Conservation (phyloP, 202 grass and related monocot species). For the Elaeis oleifera region DNA sequence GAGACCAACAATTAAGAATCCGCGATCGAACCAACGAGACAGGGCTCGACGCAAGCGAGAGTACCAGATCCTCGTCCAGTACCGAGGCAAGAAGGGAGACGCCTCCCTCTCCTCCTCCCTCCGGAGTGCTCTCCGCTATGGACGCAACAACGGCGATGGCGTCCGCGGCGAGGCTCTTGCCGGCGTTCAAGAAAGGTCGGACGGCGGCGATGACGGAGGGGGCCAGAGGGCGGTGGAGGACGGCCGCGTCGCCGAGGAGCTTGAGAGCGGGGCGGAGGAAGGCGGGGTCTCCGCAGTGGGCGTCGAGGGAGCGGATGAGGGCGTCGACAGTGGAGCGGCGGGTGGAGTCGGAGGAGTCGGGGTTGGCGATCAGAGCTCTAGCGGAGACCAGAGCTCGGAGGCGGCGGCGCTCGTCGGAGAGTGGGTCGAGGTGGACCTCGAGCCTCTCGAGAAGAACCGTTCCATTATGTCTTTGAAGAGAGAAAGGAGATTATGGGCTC, state of each 20-base stretch:
- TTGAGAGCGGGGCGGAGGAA: conserved; percentile 18
- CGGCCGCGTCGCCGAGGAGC: conserved; percentile 6
- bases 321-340: conserved; percentile 14
- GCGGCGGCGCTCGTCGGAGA: neutral
- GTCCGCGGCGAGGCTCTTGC: conserved; percentile 15
- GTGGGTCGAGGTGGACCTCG: neutral
- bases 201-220: conserved; percentile 15
- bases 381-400: neutral
- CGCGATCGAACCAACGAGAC: conserved; percentile 26
- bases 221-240: conserved; percentile 5
- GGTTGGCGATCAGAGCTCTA: conserved; percentile 2
- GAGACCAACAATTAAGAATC: conserved; percentile 25
- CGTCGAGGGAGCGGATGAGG: neutral
- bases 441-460: no score
- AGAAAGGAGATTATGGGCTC: no score
- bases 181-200: conserved; percentile 18
- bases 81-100: conserved; percentile 17
- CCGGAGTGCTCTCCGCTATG: conserved; percentile 4
- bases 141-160: conserved; percentile 21
- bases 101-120: conserved; percentile 1
- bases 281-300: conserved; percentile 17
- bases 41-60: conserved; percentile 26
- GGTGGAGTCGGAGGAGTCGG: conserved; percentile 20
- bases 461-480: no score
- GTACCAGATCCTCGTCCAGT: conserved; percentile 20